A percentile compares a stretch with the other conserved stretches of the same genome.
Conservation (phyloP, 2,329 filamentous ascomycete species). For the Scortechinia acanthostroma region DNA sequence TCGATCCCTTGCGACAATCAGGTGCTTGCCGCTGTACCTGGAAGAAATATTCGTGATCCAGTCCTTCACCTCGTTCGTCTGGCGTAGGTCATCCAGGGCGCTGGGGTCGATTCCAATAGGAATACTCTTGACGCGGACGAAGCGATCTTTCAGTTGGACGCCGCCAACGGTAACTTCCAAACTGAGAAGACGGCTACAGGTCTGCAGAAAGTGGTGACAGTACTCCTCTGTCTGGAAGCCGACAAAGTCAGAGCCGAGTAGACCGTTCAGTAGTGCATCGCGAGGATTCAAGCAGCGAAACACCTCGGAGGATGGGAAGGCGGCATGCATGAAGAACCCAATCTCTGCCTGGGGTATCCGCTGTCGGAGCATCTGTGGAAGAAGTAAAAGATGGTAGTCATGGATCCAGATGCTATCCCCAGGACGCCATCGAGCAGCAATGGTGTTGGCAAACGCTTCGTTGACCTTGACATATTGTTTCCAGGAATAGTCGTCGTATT, state of each 20-base stretch:
- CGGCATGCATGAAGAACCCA: conserved; percentile 89
- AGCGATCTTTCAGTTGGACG: conserved; percentile 83
- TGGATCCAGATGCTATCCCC: conserved; percentile 92
- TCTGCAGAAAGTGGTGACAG: conserved; percentile 87
- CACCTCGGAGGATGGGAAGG: conserved; percentile 91
- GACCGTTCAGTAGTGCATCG: conserved; percentile 80
- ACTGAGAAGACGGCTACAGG: conserved; percentile 80
- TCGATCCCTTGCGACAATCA: conserved; percentile 91
- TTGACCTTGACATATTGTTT: conserved; percentile 88
- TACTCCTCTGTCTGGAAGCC: conserved; percentile 94
- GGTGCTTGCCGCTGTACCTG: conserved; percentile 77
- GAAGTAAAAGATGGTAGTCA: conserved; percentile 86
- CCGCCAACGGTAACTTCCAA: conserved; percentile 85
- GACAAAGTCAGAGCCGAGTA: conserved; percentile 85
- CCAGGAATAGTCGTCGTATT: conserved; percentile 95
- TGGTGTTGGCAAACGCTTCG: conserved; percentile 84
- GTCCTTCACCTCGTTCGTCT: conserved; percentile 64
- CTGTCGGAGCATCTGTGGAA: conserved; percentile 82
- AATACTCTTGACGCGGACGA: conserved; percentile 78
- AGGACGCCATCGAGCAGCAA: conserved; percentile 85
- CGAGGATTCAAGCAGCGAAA: conserved; percentile 86
- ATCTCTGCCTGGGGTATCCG: conserved; percentile 89
- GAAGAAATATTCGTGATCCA: conserved; percentile 79
- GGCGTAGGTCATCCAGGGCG: conserved; percentile 64
- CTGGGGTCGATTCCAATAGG: conserved; percentile 87